Evolutionary conservation across 768 basidiomycete genomes (phyloP).

Genomic region (Hericium rajendrae): DNA sequence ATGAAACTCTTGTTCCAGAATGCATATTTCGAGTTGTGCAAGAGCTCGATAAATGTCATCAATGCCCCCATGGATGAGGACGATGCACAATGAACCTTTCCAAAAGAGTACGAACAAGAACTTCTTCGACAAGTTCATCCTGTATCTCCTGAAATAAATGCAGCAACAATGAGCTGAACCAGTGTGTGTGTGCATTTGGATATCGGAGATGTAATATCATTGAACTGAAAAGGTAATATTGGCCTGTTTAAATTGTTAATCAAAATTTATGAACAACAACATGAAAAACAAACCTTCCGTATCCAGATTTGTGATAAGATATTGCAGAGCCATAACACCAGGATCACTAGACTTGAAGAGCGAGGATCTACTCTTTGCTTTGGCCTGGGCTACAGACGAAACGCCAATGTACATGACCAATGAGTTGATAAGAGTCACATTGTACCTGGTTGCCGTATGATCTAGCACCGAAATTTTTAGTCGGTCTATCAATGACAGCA

Average conservation of each 20-base stretch:
- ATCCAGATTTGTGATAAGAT: conserved; percentile 76
- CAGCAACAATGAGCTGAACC: conserved; percentile 89
- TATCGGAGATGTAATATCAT: conserved; percentile 93
- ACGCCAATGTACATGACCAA: conserved; percentile 96
- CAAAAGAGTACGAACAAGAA: conserved; percentile 81
- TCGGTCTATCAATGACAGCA: conserved; percentile 70
- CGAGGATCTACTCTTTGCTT: conserved; percentile 72
- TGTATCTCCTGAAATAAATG: conserved; percentile 78
- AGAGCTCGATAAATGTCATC: conserved; percentile 87
- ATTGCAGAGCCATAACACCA: conserved; percentile 76
- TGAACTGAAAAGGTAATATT: conserved; percentile 90
- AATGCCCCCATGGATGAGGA: conserved; percentile 93
- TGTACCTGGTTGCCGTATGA: conserved; percentile 55
- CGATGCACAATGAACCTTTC: conserved; percentile 91
- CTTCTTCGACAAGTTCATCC: conserved; percentile 68
- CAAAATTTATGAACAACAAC: not conserved
- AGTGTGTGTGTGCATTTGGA: conserved; percentile 97
- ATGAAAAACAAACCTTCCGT: conserved; percentile 62
- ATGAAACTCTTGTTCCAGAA: conserved; percentile 88
- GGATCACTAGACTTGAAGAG: conserved; percentile 77
- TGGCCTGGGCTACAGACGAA: conserved; percentile 82
- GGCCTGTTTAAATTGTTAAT: conserved; percentile 42
- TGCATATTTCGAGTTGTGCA: conserved; percentile 83
- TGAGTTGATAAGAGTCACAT: conserved; percentile 84
- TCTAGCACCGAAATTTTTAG: conserved; percentile 44